Evolutionary conservation across 768 basidiomycete genomes (phyloP).

Genomic region (Amanita brunnescens): DNA sequence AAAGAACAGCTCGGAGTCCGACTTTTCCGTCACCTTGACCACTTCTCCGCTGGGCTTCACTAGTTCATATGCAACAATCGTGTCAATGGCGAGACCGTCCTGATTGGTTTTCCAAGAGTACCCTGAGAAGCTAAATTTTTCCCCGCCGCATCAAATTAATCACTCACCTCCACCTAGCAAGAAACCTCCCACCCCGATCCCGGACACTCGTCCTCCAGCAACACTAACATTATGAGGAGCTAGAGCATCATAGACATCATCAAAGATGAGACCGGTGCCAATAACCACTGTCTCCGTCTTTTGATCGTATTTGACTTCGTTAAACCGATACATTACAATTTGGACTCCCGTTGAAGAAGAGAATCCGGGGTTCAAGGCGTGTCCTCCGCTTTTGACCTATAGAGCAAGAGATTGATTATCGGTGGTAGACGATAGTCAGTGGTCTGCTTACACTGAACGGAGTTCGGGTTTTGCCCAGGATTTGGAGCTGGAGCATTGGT

Average conservation of each 20-base stretch:
- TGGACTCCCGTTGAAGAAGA: constrained; percentile 44
- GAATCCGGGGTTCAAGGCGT: constrained; percentile 35
- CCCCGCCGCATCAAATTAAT: constrained; percentile 23
- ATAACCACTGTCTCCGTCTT: constrained; percentile 20
- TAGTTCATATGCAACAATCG: constrained; percentile 42
- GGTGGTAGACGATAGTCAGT: not conserved
- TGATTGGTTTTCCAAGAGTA: constrained; percentile 41
- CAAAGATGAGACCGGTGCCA: constrained; percentile 36
- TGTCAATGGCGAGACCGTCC: constrained; percentile 26
- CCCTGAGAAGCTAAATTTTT: constrained; percentile 30
- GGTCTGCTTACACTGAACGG: not conserved
- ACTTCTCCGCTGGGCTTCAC: constrained; percentile 48
- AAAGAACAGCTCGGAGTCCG: constrained; percentile 32
- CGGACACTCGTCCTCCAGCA: constrained; percentile 39
- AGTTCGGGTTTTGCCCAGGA: not conserved
- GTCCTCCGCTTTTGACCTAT: constrained; percentile 45
- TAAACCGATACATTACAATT: constrained; percentile 36
- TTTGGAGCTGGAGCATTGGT: not conserved
- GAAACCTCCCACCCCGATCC: constrained; percentile 40
- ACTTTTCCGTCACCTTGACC: constrained; percentile 23
- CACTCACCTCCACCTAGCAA: constrained; percentile 37
- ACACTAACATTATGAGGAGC: constrained; percentile 32
- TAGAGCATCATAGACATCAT: constrained; percentile 39
- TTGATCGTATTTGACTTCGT: constrained; percentile 24
- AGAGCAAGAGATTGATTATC: too few species aligned